phyloP scores from a whole-genome alignment of 1,139 yeast genomes.

The Hansenula anomala region DNA sequence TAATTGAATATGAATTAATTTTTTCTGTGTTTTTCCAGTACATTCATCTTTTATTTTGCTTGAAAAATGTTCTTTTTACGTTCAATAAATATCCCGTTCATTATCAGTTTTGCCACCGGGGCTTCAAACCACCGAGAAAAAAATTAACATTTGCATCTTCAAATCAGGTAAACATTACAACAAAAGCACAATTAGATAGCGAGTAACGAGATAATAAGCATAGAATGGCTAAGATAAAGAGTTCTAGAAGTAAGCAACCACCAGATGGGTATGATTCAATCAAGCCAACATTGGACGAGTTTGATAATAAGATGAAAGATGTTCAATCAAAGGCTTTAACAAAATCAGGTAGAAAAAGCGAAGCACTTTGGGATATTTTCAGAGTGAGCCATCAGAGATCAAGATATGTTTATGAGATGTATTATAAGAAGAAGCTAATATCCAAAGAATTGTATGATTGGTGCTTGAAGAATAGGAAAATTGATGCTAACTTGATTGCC shows the following conservation, averaged over 20 bases:
- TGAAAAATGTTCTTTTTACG: no score
- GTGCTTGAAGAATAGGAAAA: constrained; percentile 63
- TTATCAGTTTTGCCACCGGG: no score
- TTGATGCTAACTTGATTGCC: constrained; percentile 70
- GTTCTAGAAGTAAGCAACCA: constrained; percentile 43
- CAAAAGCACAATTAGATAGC: no score
- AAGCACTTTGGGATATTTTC: constrained; percentile 69
- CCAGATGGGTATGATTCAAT: constrained; percentile 77
- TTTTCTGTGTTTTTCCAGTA: no score
- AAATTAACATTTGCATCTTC: no score
- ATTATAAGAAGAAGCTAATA: constrained; percentile 65
- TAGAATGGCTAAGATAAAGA: constrained; percentile 25
- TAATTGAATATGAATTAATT: no score
- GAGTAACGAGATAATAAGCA: no score
- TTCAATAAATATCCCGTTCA: no score
- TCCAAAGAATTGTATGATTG: constrained; percentile 70
- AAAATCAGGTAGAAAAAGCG: constrained; percentile 37
- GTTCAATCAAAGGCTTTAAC: constrained; percentile 37
- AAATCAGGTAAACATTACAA: no score
- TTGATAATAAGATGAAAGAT: constrained; percentile 54
- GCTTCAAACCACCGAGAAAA: no score
- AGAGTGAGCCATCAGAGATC: constrained; percentile 72
- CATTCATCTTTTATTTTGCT: no score
- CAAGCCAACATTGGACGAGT: constrained; percentile 65
- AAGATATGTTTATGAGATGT: constrained; percentile 69